A percentile compares a stretch with the other conserved stretches of the same genome.
Conservation (phyloP, 768 basidiomycete species). For the Lactarius sp. region DNA sequence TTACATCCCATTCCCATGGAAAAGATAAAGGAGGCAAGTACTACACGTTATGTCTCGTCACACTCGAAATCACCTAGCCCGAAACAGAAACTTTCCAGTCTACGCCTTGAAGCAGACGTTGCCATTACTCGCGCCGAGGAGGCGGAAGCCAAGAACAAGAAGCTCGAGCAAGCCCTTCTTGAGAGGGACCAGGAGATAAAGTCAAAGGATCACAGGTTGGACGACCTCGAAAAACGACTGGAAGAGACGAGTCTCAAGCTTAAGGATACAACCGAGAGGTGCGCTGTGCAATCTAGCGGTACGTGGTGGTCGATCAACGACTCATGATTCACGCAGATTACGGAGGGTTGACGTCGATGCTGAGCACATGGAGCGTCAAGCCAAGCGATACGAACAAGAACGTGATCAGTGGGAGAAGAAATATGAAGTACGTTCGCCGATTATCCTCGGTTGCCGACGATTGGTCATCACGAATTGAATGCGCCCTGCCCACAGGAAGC, state of each 20-base stretch:
- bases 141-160: slow-evolving; percentile 10
- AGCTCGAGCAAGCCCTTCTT: slow-evolving; percentile 18
- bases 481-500: slow-evolving; percentile 10
- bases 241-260: neutral
- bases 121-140: slow-evolving; percentile 8
- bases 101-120: slow-evolving; percentile 15
- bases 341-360: slow-evolving; percentile 12
- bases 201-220: slow-evolving; percentile 21
- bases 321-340: slow-evolving; percentile 9
- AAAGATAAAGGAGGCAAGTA: slow-evolving; percentile 16
- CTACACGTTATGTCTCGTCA: no score
- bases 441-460: neutral
- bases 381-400: slow-evolving; percentile 16
- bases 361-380: slow-evolving; percentile 16
- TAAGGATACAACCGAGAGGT: slow-evolving; percentile 5
- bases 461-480: neutral
- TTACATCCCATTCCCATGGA: slow-evolving; percentile 9
- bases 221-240: neutral
- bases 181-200: slow-evolving; percentile 19
- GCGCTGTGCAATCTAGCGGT: neutral
- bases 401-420: slow-evolving; percentile 17
- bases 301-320: neutral
- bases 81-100: slow-evolving; percentile 15
- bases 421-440: slow-evolving; percentile 11
- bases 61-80: neutral